Evolutionary conservation across 2,329 filamentous ascomycete genomes (phyloP).

Genomic region (Pseudonectria foliicola): DNA sequence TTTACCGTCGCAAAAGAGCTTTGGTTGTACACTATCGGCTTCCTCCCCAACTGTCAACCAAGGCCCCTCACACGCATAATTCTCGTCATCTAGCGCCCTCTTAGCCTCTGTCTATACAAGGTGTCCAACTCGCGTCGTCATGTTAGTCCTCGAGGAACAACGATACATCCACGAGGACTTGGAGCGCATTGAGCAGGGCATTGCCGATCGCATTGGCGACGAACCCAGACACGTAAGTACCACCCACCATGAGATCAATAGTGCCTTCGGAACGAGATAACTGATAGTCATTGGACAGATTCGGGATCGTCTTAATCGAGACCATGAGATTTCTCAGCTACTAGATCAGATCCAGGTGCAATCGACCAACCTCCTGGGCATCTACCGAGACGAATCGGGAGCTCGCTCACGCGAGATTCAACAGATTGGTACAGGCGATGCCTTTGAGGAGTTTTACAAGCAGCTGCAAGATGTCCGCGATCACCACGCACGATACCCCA

Average conservation of each 20-base stretch:
- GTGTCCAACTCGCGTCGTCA: constrained; percentile 23
- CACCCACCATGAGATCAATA: neutral
- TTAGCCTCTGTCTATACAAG: neutral
- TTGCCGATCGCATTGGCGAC: constrained; percentile 80
- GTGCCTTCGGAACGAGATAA: constrained; percentile 10
- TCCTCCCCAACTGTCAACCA: no score
- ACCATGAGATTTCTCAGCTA: constrained; percentile 86
- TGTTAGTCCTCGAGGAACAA: constrained; percentile 92
- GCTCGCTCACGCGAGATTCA: constrained; percentile 73
- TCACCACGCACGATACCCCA: constrained; percentile 86
- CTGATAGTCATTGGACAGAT: constrained; percentile 47
- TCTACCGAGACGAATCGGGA: constrained; percentile 76
- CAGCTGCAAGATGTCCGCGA: constrained; percentile 74
- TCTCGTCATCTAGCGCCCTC: neutral
- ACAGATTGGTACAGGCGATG: constrained; percentile 73
- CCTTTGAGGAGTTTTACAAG: constrained; percentile 86
- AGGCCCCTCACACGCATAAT: no score
- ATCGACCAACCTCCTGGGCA: constrained; percentile 68
- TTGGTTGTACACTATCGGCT: neutral
- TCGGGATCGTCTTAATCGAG: constrained; percentile 79
- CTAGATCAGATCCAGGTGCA: constrained; percentile 82
- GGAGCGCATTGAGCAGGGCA: constrained; percentile 89
- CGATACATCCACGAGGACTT: constrained; percentile 92
- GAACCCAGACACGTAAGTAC: constrained; percentile 76
- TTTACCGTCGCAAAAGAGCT: constrained; percentile 7